These are phyloP conservation scores for Trichoderma sp. DNA, from an alignment of 2,329 filamentous ascomycete genomes.

Conservation along the genomic window DNA sequence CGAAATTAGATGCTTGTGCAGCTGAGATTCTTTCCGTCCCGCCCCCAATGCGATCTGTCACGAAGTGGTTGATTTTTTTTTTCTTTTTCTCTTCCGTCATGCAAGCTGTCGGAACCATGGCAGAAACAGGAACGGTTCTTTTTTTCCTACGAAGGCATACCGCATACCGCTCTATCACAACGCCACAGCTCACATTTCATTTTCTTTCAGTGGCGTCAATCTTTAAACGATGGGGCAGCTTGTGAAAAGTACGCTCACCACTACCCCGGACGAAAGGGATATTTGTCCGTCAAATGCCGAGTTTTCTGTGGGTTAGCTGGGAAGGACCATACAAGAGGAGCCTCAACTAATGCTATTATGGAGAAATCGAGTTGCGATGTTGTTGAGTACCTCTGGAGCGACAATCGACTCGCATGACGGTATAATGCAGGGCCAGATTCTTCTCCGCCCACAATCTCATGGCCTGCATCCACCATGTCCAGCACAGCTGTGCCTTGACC, in stretches of 20 bases:
- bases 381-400: neutral
- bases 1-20: neutral
- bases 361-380: neutral
- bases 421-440: neutral
- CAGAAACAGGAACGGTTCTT: neutral
- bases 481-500: neutral
- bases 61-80: neutral
- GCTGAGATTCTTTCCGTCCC: neutral
- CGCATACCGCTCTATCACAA: neutral
- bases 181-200: neutral
- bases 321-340: neutral
- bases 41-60: slow-evolving; percentile 10
- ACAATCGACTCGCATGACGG: neutral
- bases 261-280: neutral
- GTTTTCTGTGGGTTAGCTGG: neutral
- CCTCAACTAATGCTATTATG: neutral
- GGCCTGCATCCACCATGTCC: neutral
- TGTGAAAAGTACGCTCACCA: neutral
- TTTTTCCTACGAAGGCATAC: neutral
- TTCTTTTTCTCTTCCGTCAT: neutral
- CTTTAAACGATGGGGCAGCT: neutral
- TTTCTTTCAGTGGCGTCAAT: neutral
- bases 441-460: neutral
- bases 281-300: neutral
- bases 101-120: neutral